Percentiles rank a stretch among this genome's conserved stretches.
These are phyloP conservation scores for Stramenopiles sp. DNA, from an alignment of 352 stramenopile species.

Conservation along the genomic window DNA sequence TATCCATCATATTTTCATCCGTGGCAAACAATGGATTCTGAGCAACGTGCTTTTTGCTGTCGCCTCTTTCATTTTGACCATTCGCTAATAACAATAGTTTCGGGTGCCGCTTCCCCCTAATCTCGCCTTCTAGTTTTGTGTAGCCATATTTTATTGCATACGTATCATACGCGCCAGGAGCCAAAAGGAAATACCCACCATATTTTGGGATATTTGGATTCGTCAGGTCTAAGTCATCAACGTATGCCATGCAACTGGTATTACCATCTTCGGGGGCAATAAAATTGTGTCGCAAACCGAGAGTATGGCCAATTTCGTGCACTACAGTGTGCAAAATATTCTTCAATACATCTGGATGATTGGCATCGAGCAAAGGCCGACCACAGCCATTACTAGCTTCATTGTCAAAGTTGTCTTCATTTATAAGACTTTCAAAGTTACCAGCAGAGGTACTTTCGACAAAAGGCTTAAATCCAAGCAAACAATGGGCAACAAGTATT, in stretches of 20 bases:
- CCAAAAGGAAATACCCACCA: background rate
- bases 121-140: conserved; percentile 29
- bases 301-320: conserved; percentile 62
- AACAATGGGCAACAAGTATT: conserved; percentile 57
- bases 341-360: conserved; percentile 8
- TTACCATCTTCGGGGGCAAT: conserved; percentile 33
- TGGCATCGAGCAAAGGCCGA: conserved; percentile 5
- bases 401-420: conserved; percentile 12
- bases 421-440: conserved; percentile 12
- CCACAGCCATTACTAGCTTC: conserved; percentile 7
- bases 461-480: conserved; percentile 35
- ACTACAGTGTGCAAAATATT: conserved; percentile 48
- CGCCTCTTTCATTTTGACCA: background rate
- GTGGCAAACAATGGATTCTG: conserved; percentile 20
- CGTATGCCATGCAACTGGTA: conserved; percentile 56
- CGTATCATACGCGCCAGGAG: conserved; percentile 42
- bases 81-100: conserved; percentile 9
- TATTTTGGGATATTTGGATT: conserved; percentile 30
- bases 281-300: conserved; percentile 63
- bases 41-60: background rate
- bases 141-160: conserved; percentile 62
- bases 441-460: conserved; percentile 27
- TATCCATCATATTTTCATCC: conserved; percentile 20
- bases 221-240: conserved; percentile 52
- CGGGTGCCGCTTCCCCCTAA: conserved; percentile 26